phyloP scores from a whole-genome alignment of 768 basidiomycete genomes.

The Termitomyces eurrhizus region DNA sequence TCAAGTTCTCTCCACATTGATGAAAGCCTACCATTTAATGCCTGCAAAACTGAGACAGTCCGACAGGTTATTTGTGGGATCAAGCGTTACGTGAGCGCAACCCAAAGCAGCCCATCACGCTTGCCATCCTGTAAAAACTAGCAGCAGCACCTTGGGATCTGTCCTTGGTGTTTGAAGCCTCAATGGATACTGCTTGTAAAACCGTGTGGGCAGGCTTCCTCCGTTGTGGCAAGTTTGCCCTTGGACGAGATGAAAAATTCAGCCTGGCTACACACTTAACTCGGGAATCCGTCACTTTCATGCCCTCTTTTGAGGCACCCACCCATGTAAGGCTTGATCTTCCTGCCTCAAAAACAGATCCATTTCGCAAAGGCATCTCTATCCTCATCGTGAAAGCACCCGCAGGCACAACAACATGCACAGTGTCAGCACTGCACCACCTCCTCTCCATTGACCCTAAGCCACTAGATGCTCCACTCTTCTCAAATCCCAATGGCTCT shows the following conservation, averaged over 20 bases:
- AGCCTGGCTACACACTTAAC: neutral
- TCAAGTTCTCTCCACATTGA: slow-evolving; percentile 28
- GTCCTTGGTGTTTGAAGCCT: neutral
- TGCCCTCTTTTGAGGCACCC: neutral
- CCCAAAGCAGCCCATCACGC: slow-evolving; percentile 22
- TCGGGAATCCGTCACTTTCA: neutral
- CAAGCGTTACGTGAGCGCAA: slow-evolving; percentile 18
- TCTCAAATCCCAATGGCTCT: neutral
- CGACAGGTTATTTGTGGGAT: slow-evolving; percentile 19
- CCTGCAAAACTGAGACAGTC: slow-evolving; percentile 22
- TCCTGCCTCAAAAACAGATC: neutral
- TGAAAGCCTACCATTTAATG: slow-evolving; percentile 19
- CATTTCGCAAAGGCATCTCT: neutral
- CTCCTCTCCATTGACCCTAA: neutral
- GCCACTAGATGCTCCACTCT: neutral
- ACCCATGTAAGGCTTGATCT: neutral
- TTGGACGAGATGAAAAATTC: neutral
- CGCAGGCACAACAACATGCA: neutral
- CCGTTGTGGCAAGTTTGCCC: slow-evolving; percentile 16
- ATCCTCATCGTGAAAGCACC: neutral
- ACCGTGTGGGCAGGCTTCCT: slow-evolving; percentile 15
- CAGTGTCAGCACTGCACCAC: neutral
- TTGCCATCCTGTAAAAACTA: slow-evolving; percentile 15
- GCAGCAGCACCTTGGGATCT: neutral
- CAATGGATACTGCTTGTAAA: neutral